Base-by-base conservation (phyloP, 1,284 basidiomycete genomes). In the Ceratobasidium theobromae region DNA sequence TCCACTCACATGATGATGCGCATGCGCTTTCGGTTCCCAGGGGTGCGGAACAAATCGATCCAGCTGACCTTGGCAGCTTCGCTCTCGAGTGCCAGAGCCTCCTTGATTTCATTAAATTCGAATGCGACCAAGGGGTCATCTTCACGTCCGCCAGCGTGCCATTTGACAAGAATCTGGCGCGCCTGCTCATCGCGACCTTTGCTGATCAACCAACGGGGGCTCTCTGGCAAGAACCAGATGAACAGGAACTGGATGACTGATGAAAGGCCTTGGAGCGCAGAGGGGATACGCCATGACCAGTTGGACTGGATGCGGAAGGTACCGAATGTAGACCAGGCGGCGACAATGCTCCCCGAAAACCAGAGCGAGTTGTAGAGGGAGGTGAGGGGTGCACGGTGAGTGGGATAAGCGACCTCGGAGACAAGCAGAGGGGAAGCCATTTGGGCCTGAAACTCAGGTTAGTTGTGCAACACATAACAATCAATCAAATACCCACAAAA, bases 21-120 rank as follows among this genome's bases (percentile, higher is more conserved):
- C 68, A 76, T 71, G 9, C 75, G 71, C 30, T 68, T 58, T 3
- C 71, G 68, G 70, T 77, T 77, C 0, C 76, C 76, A 23, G 67
- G 70, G n/a, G 72, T 76, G 23, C 52, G 51, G 70, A 77, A 71
- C 48, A 77, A 71, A 14, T 72, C 60, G 12, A 53, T 5, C 70
- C 70, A 76, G n/a, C 64, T 68, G 25, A 67, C 58, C 2, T 48
- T 30, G 16, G 71, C 71, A 45, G 71, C 67, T 25, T 73, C 68
- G 45, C 72, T 65, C 68, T 79, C 77, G 38, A 75, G 53, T 5
- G 70, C 71, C 46, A 79, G 65, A 2, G 75, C 77, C 45, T 73
- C 72, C 70, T 74, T 73, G 73, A 79, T 79, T 70, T 79, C 79
- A 28, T 74, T 67, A 33, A 72, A 70, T 69, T 80, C 78, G 69